Conservation (phyloP, 495 filamentous ascomycete genomes). For the Podospora didyma region DNA sequence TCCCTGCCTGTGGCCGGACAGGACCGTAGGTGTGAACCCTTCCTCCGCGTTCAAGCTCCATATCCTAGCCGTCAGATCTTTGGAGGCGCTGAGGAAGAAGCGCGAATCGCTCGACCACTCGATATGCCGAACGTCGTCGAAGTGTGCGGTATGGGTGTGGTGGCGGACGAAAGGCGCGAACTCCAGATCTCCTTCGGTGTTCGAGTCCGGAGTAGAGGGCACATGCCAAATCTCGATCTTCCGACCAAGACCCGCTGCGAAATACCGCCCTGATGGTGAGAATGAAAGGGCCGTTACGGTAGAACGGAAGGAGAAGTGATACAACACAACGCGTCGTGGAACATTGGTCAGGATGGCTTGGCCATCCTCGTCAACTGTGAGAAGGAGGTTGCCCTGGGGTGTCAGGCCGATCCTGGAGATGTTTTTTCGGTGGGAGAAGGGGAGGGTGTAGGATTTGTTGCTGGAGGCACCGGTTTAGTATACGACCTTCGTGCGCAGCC, state of each 20-base stretch:
- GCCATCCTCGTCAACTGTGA: slow-evolving; percentile 92
- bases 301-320: slow-evolving; percentile 92
- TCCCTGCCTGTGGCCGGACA: slow-evolving; percentile 84
- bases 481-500: slow-evolving; percentile 14
- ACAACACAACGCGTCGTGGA: slow-evolving; percentile 74
- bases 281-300: slow-evolving; percentile 81
- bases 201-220: slow-evolving; percentile 75
- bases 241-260: slow-evolving; percentile 79
- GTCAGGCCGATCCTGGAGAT: slow-evolving; percentile 83
- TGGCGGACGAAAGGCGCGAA: slow-evolving; percentile 93
- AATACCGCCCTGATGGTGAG: slow-evolving; percentile 85
- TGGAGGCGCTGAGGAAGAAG: slow-evolving; percentile 87
- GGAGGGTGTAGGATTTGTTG: slow-evolving; percentile 93
- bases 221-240: slow-evolving; percentile 94
- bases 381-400: slow-evolving; percentile 82
- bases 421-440: slow-evolving; percentile 90
- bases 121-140: slow-evolving; percentile 76
- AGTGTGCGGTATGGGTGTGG: slow-evolving; percentile 80
- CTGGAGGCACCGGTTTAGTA: slow-evolving; percentile 44
- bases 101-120: slow-evolving; percentile 94
- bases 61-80: slow-evolving; percentile 87
- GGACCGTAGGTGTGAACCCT: slow-evolving; percentile 80
- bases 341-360: slow-evolving; percentile 89
- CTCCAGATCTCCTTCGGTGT: slow-evolving; percentile 76
- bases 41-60: slow-evolving; percentile 89